Conservation (phyloP, 2,329 filamentous ascomycete genomes). For the Exophiala spinifera region DNA sequence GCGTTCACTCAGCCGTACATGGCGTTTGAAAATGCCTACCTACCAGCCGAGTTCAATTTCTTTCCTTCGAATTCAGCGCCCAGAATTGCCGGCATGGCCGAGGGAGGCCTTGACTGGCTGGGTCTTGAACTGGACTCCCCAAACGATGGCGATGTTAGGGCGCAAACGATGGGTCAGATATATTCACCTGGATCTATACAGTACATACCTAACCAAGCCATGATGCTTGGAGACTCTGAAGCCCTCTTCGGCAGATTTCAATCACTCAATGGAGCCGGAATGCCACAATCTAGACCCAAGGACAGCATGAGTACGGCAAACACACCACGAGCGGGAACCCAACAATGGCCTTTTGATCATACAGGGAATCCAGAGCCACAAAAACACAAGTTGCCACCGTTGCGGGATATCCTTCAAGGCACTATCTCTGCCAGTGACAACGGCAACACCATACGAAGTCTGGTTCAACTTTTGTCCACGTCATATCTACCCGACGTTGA, state of each 20-base stretch:
- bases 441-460: slow-evolving; percentile 10
- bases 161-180: slow-evolving; percentile 6
- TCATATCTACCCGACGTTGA: slow-evolving; percentile 16
- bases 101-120: slow-evolving; percentile 17
- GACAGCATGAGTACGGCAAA: not conserved
- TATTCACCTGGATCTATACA: slow-evolving; percentile 6
- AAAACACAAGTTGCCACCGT: slow-evolving; percentile 17
- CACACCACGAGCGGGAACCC: slow-evolving; percentile 3
- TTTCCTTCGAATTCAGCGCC: slow-evolving; percentile 12
- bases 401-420: slow-evolving; percentile 23
- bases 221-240: not conserved
- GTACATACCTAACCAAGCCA: slow-evolving; percentile 2
- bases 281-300: slow-evolving; percentile 6
- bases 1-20: slow-evolving; percentile 14
- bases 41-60: slow-evolving; percentile 18
- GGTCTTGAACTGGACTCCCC: slow-evolving; percentile 19
- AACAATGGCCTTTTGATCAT: slow-evolving; percentile 25
- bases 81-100: slow-evolving; percentile 16
- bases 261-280: not conserved
- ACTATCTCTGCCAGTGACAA: slow-evolving; percentile 13
- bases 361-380: slow-evolving; percentile 15
- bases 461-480: slow-evolving; percentile 18
- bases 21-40: slow-evolving; percentile 12
- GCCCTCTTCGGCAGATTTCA: slow-evolving; percentile 5
- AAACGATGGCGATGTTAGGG: slow-evolving; percentile 5